Base-by-base conservation (phyloP, 371 early-diverging fungal species). In the Syncephalastrum monosporum region DNA sequence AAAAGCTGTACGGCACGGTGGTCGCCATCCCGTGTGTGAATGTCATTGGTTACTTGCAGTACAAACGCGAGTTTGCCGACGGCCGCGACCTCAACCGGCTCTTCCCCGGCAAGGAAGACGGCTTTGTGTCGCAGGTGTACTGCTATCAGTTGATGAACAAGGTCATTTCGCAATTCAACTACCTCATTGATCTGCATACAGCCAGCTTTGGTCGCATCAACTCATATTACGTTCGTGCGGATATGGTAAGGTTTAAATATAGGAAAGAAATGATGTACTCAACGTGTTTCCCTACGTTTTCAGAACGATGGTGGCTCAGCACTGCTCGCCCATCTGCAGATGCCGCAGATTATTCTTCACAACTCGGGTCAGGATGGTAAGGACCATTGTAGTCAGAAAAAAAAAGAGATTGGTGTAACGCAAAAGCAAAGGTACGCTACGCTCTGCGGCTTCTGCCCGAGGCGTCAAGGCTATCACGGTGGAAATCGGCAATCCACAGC, bases 1-100 rank as follows among this genome's bases (percentile, higher is more conserved):
- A 75, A 49, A 75, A 79, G 7, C 79, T 95, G 19, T 83, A 82
- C 49, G 95, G 95, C 2, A 92, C 90, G 0, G 86, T 95, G 14
- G 92, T 95, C 2, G 92, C 94, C 1, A 87, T 93, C 5, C 94
- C 94, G 2, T 91, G 92, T 24, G 86, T 90, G 24, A 95, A 95
- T 64, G 87, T 90, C 12, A 88, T 91, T 3, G 95, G 95, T 4
- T 95, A 92, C 56, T 72, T 92, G 25, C 78, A 85, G 46, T 87
- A 82, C 61, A 81, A 85, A 59, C 86, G 95, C 21, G 93, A 91
- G 48, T 95, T 89, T 75, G 83, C 82, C 0, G 90, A 90, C 50
- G 90, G 90, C 19, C 88, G 86, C 0, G 95, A 95, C 65, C 79
- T 95, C 27, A 95, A 95, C 68, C 82, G 95, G 25, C 67, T 83